These are phyloP conservation scores for Plasmodium sp. DNA, from an alignment of 169 alveolate genomes.

Conservation along the genomic window DNA sequence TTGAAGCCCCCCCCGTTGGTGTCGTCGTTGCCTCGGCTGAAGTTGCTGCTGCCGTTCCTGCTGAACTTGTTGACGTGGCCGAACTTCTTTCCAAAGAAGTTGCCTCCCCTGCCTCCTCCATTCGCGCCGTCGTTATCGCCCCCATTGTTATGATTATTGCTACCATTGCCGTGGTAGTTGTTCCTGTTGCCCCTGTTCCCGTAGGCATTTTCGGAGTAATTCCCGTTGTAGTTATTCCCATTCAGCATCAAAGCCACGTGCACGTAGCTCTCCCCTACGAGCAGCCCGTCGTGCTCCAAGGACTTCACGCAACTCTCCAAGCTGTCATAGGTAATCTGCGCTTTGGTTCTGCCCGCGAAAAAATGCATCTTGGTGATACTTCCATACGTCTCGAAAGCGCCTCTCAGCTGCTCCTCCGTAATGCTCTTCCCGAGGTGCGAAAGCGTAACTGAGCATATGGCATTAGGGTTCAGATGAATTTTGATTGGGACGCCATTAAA, in stretches of 20 bases:
- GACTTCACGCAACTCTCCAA: conserved; percentile 17
- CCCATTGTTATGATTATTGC: background rate
- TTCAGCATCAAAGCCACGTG: background rate
- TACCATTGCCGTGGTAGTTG: background rate
- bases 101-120: background rate
- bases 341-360: background rate
- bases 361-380: background rate
- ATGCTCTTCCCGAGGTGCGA: background rate
- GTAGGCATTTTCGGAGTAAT: background rate
- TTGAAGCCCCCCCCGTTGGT: background rate
- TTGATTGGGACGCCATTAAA: conserved; percentile 44
- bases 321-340: conserved; percentile 4
- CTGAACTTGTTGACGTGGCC: background rate
- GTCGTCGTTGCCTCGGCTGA: background rate
- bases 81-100: background rate
- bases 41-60: background rate
- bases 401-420: background rate
- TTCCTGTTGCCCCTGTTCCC: background rate
- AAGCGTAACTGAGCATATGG: background rate
- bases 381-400: conserved; percentile 23
- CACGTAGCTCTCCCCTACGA: conserved; percentile 3
- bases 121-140: background rate
- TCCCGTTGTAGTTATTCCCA: background rate
- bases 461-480: conserved; percentile 9
- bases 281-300: conserved; percentile 28